Base-by-base conservation (phyloP, 1,284 basidiomycete species). In the Sporisorium graminicola region DNA sequence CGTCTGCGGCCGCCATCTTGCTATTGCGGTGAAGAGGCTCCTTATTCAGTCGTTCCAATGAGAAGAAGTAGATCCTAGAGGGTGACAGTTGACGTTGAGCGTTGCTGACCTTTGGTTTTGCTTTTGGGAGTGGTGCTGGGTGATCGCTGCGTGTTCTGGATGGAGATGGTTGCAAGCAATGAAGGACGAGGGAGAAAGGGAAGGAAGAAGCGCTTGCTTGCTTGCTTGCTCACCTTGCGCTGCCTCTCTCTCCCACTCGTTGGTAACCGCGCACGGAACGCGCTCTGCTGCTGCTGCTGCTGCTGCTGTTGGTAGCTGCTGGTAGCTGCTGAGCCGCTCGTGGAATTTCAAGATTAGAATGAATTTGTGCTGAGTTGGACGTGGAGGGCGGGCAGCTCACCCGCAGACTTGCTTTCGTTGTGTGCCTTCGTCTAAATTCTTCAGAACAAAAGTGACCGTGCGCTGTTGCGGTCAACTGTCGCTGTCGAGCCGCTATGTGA, bases 1-100 rank as follows among this genome's bases (percentile, higher is more conserved):
- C 75, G 24, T 77, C 75, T 58, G 56, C 24, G 49, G 70, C 56
- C 46, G 70, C 64, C 66, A 70, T 75, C 12, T 37, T 40, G 42
- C 33, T 22, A 33, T 16, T 14, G 35, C 37, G 47, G 56, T 59
- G 22, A 22, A 22, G 50, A 29, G 27, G 24, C n/a, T 20, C 18
- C 35, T 10, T 29, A 56, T 33, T 42, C 29, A 18, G 53, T 18
- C 20, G 18, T 43, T 44, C n/a, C 27, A 26, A 44, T 55, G n/a
- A n/a, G n/a, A n/a, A 22, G 13, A n/a, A 49, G 46, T 16, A 14
- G 16, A n/a, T 26, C 22, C 8, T 9, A 24, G 24, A 27, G 52
- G 24, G 22, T 22, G n/a, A 27, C 13, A 18, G 42, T 33, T 7
- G 47, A 33, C 35, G 24, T 51, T 6, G 5, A 16, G 26, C 14